Evolutionary conservation across 2,329 filamentous ascomycete genomes (phyloP), one percentile per base, ranked within the genome.

Genomic region (Clarireedia homoeocarpa): DNA sequence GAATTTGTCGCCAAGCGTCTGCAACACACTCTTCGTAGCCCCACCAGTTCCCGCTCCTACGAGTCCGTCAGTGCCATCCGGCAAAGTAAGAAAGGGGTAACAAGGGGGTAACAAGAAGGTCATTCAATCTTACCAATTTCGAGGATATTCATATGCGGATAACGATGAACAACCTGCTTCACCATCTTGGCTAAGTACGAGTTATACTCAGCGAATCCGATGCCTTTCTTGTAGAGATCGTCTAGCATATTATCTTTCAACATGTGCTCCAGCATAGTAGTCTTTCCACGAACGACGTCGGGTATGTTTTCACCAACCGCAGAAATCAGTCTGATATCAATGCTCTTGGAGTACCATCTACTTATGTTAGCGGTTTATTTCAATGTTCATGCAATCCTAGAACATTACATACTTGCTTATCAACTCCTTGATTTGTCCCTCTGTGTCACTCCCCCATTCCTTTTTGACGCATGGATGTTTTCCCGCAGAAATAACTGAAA

Each of bases 21-120:
- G 39, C 3, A 68, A 46, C 2, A 63, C 48, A 3, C 38, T 48
- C 2, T 50, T 53, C 4, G 65, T 65, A 3, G 63, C 58, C 0
- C 59, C 61, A n/a, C 65, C 62, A 3, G 62, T 64, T 9, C 66
- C 66, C 12, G 63, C 62, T 7, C 67, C 68, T 34, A 70, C 62
- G 24, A 27, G 7, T 34, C 7, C 4, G 10, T 34, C 2, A 34
- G 30, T 34, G 30, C 5, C 30, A 12, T 12, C 12, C 30, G 1
- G 2, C 12, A 10, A 10, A 9, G 30, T 34, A 14, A 12, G 10
- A 27, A 27, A 27, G 26, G 26, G 1, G 4, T 4, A 27, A 27
- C 7, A 6, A 48, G 6, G 3, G 26, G 5, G 26, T 27, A 27
- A 27, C 7, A 6, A 48, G 6, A 4, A 27, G 15, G 15, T 3